Conservation (phyloP, 371 early-diverging fungal genomes). For the Syncephalastrum sp. region DNA sequence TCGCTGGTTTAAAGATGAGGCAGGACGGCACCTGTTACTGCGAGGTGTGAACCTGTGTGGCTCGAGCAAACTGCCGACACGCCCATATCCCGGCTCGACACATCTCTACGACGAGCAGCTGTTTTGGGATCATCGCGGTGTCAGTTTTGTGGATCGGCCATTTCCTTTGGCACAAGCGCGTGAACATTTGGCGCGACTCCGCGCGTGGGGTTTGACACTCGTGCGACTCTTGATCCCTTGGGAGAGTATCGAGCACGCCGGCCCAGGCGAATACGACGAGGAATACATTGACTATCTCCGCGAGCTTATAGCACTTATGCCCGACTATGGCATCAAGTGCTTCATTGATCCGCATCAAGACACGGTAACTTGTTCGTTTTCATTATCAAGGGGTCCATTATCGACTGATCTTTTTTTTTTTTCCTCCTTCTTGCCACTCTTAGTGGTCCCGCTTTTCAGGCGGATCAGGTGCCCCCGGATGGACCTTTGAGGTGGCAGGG, state of each 20-base stretch:
- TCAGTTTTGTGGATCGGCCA: constrained; percentile 71
- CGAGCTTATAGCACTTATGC: constrained; percentile 58
- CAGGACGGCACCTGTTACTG: constrained; percentile 52
- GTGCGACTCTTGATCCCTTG: constrained; percentile 75
- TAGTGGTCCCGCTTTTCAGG: constrained; percentile 72
- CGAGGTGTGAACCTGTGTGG: constrained; percentile 72
- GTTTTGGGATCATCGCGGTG: constrained; percentile 65
- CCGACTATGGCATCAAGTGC: constrained; percentile 73
- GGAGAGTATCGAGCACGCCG: constrained; percentile 78
- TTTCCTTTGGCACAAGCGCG: constrained; percentile 77
- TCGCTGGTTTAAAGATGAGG: constrained; percentile 54
- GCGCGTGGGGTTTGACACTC: constrained; percentile 79
- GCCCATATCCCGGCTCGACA: constrained; percentile 51
- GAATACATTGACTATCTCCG: constrained; percentile 76
- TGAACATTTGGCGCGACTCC: constrained; percentile 70
- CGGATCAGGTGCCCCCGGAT: constrained; percentile 71
- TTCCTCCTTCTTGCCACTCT: not conserved
- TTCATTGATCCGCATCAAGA: constrained; percentile 83
- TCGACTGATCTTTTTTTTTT: constrained; percentile 3
- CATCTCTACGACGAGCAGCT: constrained; percentile 48
- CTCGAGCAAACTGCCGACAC: constrained; percentile 61
- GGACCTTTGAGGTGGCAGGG: constrained; percentile 73
- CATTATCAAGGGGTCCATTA: not conserved
- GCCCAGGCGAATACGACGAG: constrained; percentile 79
- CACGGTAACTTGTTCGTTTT: constrained; percentile 28